Evolutionary conservation across 352 stramenopile genomes (phyloP).

Genomic region (Globisporangium alternatum): DNA sequence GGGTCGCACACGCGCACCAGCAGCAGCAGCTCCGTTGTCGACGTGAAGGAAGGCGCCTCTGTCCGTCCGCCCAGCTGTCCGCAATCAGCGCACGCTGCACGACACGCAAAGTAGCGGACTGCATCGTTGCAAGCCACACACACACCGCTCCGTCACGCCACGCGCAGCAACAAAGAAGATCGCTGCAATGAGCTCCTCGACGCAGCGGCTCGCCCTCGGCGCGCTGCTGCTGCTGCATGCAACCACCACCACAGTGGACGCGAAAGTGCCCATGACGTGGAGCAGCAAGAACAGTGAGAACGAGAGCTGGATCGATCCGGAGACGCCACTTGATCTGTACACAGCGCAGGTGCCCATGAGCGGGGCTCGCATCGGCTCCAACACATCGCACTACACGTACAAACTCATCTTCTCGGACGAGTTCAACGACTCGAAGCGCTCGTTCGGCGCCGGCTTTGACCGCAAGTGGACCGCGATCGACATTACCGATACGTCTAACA

Average conservation of each 20-base stretch:
- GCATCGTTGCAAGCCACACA: background rate
- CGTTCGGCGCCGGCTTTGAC: conserved; percentile 94
- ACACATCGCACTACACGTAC: conserved; percentile 51
- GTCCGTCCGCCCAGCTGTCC: background rate
- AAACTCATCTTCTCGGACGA: conserved; percentile 95
- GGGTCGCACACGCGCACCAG: conserved; percentile 7
- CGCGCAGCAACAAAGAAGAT: background rate
- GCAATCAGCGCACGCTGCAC: background rate
- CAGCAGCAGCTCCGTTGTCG: background rate
- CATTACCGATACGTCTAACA: conserved; percentile 94
- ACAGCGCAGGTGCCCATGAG: conserved; percentile 42
- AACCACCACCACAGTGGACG: conserved; percentile 7
- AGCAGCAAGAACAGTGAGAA: conserved; percentile 40
- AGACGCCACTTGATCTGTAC: conserved; percentile 57
- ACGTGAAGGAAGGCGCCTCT: background rate
- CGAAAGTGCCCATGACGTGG: conserved; percentile 24
- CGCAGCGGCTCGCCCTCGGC: conserved; percentile 22
- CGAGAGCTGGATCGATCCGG: conserved; percentile 76
- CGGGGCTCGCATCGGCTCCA: conserved; percentile 26
- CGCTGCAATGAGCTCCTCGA: conserved; percentile 11
- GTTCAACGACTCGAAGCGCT: conserved; percentile 92
- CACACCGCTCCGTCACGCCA: background rate
- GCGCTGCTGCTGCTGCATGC: conserved; percentile 16
- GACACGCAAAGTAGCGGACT: background rate
- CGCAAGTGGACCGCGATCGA: conserved; percentile 95